Percentiles rank a stretch among this genome's conserved stretches.
Conservation (phyloP, 306 rosid species). For the Lagenaria siceraria region DNA sequence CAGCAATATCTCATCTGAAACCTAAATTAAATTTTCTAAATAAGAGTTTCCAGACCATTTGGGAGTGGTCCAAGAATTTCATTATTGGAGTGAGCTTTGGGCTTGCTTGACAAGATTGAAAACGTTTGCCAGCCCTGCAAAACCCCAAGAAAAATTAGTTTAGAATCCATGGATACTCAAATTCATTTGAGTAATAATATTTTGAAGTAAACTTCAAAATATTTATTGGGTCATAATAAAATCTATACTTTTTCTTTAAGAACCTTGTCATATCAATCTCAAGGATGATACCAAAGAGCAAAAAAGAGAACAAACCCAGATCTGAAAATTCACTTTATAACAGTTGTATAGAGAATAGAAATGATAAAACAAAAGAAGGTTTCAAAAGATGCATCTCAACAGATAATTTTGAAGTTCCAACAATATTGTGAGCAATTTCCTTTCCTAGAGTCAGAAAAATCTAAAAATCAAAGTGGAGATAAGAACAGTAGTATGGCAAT, state of each 20-base stretch:
- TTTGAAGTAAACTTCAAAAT: no score
- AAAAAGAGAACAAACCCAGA: neutral
- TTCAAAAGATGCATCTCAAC: neutral
- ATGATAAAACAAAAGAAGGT: neutral
- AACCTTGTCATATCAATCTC: neutral
- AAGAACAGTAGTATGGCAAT: conserved; percentile 28
- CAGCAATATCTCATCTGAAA: conserved; percentile 7
- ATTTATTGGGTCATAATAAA: no score
- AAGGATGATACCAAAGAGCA: neutral
- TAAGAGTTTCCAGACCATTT: conserved; percentile 14
- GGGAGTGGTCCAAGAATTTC: conserved; percentile 23
- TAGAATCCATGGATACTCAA: conserved; percentile 11
- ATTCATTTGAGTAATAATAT: no score
- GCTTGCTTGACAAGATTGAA: conserved; percentile 25
- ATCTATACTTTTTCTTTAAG: no score
- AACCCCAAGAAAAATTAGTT: conserved; percentile 23
- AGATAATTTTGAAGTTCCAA: neutral
- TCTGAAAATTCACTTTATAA: neutral
- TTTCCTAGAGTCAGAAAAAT: neutral
- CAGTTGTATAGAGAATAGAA: neutral
- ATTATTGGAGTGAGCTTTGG: conserved; percentile 14
- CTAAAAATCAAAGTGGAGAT: neutral
- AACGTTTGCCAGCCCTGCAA: conserved; percentile 54
- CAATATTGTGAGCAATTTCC: neutral
- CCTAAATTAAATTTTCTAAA: conserved; percentile 11